Conservation (phyloP, 2,329 filamentous ascomycete species). For the Alternaria sp. region DNA sequence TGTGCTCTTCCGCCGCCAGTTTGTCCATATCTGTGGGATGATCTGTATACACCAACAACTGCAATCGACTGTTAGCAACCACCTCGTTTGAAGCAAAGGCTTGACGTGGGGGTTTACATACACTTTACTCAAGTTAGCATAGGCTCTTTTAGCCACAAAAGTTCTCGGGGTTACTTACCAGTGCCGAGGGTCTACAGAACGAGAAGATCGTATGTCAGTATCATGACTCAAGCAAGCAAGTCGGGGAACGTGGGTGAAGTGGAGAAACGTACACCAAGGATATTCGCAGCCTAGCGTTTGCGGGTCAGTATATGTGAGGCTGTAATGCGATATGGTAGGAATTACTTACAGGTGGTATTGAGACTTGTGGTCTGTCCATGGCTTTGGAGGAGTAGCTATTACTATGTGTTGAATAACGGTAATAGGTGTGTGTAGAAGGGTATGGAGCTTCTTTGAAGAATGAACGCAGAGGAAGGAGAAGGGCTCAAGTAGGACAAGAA, state of each 20-base stretch:
- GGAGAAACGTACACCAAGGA: constrained; percentile 48
- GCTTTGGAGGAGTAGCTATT: not conserved
- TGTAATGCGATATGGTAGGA: not conserved
- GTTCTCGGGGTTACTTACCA: constrained; percentile 32
- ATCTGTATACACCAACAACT: constrained; percentile 56
- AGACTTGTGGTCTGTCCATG: constrained; percentile 46
- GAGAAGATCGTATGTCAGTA: constrained; percentile 21
- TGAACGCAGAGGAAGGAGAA: not conserved
- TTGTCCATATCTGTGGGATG: constrained; percentile 65
- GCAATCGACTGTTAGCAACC: constrained; percentile 27
- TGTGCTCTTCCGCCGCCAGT: constrained; percentile 68
- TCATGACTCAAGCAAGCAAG: constrained; percentile 4
- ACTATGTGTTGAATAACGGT: not conserved
- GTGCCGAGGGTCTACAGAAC: constrained; percentile 50
- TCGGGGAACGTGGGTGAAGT: not conserved
- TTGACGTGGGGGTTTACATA: constrained; percentile 18
- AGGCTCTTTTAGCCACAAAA: not conserved
- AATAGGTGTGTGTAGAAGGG: not conserved
- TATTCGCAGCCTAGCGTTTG: constrained; percentile 47
- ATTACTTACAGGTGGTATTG: constrained; percentile 45
- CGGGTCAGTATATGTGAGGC: constrained; percentile 28
- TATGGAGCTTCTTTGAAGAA: not conserved
- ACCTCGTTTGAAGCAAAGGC: not conserved
- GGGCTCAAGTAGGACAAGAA: not conserved
- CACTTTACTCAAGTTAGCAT: constrained; percentile 35